A percentile compares a stretch with the other conserved stretches of the same genome.
These are phyloP conservation scores for Paspalum notatum DNA, from an alignment of 176 grass and related monocot species.

Conservation along the genomic window DNA sequence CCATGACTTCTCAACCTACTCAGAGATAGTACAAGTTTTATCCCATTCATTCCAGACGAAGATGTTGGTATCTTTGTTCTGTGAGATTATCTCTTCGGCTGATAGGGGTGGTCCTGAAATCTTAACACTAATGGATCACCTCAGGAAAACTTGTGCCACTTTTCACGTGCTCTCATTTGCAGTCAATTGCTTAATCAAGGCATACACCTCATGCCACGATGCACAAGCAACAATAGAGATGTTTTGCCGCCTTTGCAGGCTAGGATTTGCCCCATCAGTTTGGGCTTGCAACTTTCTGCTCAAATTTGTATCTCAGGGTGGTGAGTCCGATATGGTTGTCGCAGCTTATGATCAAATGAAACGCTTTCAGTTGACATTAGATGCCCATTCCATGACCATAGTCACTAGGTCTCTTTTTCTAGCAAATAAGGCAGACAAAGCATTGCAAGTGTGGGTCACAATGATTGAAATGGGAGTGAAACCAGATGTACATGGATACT, in stretches of 20 bases:
- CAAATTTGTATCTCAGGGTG: conserved; percentile 40
- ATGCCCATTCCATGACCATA: conserved; percentile 51
- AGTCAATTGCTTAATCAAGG: conserved; percentile 58
- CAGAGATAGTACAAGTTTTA: conserved; percentile 55
- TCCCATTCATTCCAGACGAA: conserved; percentile 35
- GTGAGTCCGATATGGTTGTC: conserved; percentile 41
- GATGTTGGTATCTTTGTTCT: conserved; percentile 57
- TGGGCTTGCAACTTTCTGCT: conserved; percentile 65
- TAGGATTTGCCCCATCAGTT: conserved; percentile 50
- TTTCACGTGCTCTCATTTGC: conserved; percentile 38
- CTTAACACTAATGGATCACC: conserved; percentile 48
- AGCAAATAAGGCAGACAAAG: conserved; percentile 50
- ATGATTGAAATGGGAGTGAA: conserved; percentile 60
- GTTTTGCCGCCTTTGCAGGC: conserved; percentile 49
- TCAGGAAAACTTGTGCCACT: conserved; percentile 20
- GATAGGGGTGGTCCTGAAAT: conserved; percentile 31
- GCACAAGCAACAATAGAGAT: conserved; percentile 37
- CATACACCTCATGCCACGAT: conserved; percentile 41
- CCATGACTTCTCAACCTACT: conserved; percentile 63
- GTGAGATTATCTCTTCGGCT: conserved; percentile 38
- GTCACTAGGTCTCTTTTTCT: conserved; percentile 59
- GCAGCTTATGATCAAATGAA: conserved; percentile 59
- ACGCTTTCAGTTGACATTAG: conserved; percentile 30
- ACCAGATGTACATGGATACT: conserved; percentile 51
- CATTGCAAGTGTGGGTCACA: conserved; percentile 50